Conservation (phyloP, 345 rosid species). For the Moringa oleifera region DNA sequence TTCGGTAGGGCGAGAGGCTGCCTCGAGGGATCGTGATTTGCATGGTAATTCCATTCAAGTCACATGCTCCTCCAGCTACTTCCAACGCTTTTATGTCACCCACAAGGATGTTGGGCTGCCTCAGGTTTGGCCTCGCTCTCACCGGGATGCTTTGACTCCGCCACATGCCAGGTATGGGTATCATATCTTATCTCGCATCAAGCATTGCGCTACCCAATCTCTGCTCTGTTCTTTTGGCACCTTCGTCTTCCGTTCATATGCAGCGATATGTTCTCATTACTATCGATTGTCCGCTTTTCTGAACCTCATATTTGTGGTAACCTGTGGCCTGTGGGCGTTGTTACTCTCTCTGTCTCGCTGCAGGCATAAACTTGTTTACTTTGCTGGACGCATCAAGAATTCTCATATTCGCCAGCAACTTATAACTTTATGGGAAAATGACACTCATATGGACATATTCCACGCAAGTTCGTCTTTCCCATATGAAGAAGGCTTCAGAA, state of each 20-base stretch:
- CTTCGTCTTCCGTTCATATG: no score
- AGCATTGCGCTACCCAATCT: no score
- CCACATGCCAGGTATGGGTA: no score
- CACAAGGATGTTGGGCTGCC: constrained; percentile 55
- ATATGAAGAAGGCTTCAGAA: no score
- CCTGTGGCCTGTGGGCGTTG: no score
- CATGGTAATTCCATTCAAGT: constrained; percentile 47
- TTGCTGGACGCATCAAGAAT: constrained; percentile 43
- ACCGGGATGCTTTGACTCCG: no score
- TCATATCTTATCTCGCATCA: no score
- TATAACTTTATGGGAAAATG: constrained; percentile 45
- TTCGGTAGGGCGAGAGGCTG: constrained; percentile 41
- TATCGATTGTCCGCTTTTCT: no score
- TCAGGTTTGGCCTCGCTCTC: constrained; percentile 46
- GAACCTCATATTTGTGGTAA: no score
- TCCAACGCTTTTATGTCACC: constrained; percentile 34
- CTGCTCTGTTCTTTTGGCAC: no score
- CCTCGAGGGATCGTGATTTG: constrained; percentile 30
- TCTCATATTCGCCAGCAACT: constrained; percentile 38
- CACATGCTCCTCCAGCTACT: constrained; percentile 53
- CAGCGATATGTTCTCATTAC: no score
- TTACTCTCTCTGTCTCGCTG: neutral
- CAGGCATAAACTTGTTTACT: constrained; percentile 56
- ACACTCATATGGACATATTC: constrained; percentile 46
- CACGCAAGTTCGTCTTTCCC: constrained; percentile 28